Evolutionary conservation across 208 protist species (phyloP).

Genomic region (Trypanosoma scelopori): DNA sequence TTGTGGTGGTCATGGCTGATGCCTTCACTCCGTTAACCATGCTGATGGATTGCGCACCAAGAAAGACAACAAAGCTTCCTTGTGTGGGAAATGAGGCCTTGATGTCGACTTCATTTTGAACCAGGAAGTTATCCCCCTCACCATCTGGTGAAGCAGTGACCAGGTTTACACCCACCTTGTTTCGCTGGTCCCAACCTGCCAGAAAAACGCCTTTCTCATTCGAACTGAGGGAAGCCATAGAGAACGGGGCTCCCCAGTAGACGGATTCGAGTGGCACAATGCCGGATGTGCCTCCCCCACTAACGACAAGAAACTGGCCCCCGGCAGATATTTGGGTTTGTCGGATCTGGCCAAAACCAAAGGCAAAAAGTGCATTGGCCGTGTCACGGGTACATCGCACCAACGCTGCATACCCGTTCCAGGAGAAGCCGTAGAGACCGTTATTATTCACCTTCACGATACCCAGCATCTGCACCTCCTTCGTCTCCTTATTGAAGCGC

Average conservation of each 20-base stretch:
- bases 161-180: constrained; percentile 16
- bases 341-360: constrained; percentile 15
- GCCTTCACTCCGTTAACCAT: not conserved
- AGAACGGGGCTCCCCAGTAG: constrained; percentile 20
- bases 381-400: not conserved
- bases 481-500: constrained; percentile 2
- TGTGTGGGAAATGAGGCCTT: not conserved
- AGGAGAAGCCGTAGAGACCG: constrained; percentile 16
- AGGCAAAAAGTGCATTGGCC: constrained; percentile 17
- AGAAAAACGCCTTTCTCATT: constrained; percentile 1
- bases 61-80: constrained; percentile 6
- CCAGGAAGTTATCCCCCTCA: not conserved
- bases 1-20: constrained; percentile 1
- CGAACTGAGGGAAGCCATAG: not conserved
- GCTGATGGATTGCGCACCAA: constrained; percentile 13
- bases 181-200: constrained; percentile 19
- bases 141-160: not conserved
- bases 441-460: constrained; percentile 3
- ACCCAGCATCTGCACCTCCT: constrained; percentile 13
- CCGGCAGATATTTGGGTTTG: not conserved
- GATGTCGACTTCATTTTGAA: not conserved
- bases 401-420: constrained; percentile 25
- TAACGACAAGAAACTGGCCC: not conserved
- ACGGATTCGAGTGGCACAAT: constrained; percentile 2
- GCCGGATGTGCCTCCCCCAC: constrained; percentile 10